These are phyloP conservation scores for Euclidium syriacum DNA, from an alignment of 345 rosid species.

Conservation along the genomic window DNA sequence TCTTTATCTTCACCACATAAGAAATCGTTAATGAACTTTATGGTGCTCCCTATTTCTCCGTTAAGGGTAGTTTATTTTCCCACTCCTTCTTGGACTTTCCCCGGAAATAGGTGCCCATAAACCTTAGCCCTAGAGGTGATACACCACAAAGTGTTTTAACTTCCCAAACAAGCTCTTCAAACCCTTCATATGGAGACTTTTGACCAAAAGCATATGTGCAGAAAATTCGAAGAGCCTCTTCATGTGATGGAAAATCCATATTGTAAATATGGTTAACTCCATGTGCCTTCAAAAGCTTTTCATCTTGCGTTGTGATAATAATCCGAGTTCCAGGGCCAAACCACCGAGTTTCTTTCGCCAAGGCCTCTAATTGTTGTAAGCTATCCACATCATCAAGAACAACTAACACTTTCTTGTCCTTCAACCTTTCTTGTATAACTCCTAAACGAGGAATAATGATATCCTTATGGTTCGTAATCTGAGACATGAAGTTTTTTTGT, in stretches of 20 bases:
- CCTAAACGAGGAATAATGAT: not conserved
- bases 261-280: not conserved
- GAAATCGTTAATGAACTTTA: slow-evolving; percentile 22
- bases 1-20: slow-evolving; percentile 1
- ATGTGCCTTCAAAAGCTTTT: not conserved
- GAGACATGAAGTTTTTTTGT: slow-evolving; percentile 23
- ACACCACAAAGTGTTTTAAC: slow-evolving; percentile 1
- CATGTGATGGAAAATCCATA: not conserved
- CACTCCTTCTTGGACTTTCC: not conserved
- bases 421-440: not conserved
- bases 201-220: not conserved
- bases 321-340: not conserved
- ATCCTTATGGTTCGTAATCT: slow-evolving; percentile 19
- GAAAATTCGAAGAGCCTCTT: slow-evolving; percentile 4
- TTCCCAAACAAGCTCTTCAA: not conserved
- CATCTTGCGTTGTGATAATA: slow-evolving; percentile 2
- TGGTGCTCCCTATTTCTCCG: not conserved
- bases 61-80: slow-evolving; percentile 10
- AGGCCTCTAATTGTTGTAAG: not conserved
- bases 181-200: not conserved
- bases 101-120: slow-evolving; percentile 11
- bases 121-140: slow-evolving; percentile 23
- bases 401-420: not conserved
- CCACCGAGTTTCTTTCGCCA: not conserved
- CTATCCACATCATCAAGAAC: slow-evolving; percentile 11